Evolutionary conservation across 1,284 basidiomycete genomes (phyloP), one percentile per base, ranked within the genome.

Genomic region (Cryptococcus sp.): DNA sequence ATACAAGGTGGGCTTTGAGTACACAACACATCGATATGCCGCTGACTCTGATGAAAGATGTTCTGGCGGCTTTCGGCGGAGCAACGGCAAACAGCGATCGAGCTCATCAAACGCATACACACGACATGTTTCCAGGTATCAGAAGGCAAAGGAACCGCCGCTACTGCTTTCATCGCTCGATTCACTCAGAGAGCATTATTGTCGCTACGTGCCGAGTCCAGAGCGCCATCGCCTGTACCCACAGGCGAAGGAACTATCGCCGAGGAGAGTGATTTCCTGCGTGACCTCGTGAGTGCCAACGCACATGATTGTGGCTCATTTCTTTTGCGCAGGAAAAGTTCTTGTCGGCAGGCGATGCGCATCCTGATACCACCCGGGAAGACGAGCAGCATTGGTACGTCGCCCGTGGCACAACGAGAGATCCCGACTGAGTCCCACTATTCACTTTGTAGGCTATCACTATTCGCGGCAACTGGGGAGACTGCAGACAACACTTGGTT

Each of bases 141-240:
- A 15, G 55, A 55, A 39, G 59, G 59, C 26, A 57, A 61, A n/a
- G 51, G 46, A 22, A 61, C 58, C 25, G 57, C 61, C 23, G 64
- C 61, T 4, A 62, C 59, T 3, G 64, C 59, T 0, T 66, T 61
- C 49, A 62, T 63, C 5, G 62, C 59, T 19, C 61, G 64, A 15
- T 63, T 59, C 29, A 59, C 60, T 19, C 54, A 59, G 5, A 61
- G 64, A 1, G 54, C 58, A 0, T 55, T 66, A 10, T 54, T 57
- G 7, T 54, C 59, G 1, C 55, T 66, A n/a, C 40, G 54, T 7
- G n/a, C 34, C 15, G 54, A 55, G n/a, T 50, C 48, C n/a, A 16
- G 48, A n/a, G 26, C 34, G 19, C 22, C 48, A 6, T 50, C 20
- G 16, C 22, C 46, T 16, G 17, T 25, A 25, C 19, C 46, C 17